These are phyloP conservation scores for Talaromyces sp. DNA, from an alignment of 2,329 filamentous ascomycete genomes.

Conservation along the genomic window DNA sequence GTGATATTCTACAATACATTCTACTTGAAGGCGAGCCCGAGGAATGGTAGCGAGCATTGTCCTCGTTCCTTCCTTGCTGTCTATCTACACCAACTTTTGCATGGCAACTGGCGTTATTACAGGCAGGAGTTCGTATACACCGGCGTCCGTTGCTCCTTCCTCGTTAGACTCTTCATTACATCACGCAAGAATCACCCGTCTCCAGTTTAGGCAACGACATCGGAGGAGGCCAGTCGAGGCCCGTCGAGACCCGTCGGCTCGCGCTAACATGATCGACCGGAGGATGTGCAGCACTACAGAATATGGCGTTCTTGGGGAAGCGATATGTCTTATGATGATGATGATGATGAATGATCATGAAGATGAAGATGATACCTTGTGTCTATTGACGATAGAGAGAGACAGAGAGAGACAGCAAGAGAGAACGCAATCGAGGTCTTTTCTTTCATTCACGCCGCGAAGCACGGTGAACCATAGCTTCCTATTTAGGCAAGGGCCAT, in stretches of 20 bases:
- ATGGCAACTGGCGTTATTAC: slow-evolving; percentile 31
- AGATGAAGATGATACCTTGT: not conserved
- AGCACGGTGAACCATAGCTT: not conserved
- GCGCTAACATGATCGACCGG: not conserved
- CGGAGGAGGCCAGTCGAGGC: too few relatives aligned
- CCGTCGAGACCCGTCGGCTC: too few relatives aligned
- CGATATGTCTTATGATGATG: too few relatives aligned
- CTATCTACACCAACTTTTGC: slow-evolving; percentile 20
- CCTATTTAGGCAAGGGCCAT: not conserved
- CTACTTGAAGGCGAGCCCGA: slow-evolving; percentile 72
- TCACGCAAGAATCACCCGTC: too few relatives aligned
- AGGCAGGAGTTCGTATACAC: slow-evolving; percentile 11
- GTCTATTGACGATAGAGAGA: not conserved
- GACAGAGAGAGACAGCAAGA: too few relatives aligned
- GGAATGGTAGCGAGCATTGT: slow-evolving; percentile 30
- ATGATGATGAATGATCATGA: not conserved
- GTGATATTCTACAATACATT: slow-evolving; percentile 94
- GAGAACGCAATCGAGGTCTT: too few relatives aligned
- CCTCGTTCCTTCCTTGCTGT: not conserved
- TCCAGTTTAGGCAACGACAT: too few relatives aligned
- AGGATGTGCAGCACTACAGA: not conserved
- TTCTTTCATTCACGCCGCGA: too few relatives aligned
- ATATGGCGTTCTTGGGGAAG: not conserved
- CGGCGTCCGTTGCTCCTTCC: not conserved
- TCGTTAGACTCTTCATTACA: too few relatives aligned